These are phyloP conservation scores for Scytalidium sp. DNA, from an alignment of 2,329 filamentous ascomycete genomes.

Conservation along the genomic window DNA sequence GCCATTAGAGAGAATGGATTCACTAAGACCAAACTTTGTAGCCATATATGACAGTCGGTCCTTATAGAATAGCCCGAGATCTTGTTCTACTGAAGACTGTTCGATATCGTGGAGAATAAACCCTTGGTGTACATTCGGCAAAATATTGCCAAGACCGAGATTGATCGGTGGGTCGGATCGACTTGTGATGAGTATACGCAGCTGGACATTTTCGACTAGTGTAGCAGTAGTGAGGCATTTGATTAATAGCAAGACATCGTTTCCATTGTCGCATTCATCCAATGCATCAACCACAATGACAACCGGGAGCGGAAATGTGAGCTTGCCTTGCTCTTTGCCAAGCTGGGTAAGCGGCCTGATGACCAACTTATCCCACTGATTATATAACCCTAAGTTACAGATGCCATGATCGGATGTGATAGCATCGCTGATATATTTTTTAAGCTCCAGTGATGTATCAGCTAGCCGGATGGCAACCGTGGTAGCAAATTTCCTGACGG, in stretches of 20 bases:
- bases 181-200: too few relatives aligned
- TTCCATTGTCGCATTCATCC: slow-evolving; percentile 5
- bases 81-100: too few relatives aligned
- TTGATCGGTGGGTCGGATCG: slow-evolving; percentile 34
- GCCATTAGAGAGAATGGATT: too few relatives aligned
- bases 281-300: slow-evolving; percentile 7
- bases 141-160: slow-evolving; percentile 30
- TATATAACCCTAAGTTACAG: slow-evolving; percentile 17
- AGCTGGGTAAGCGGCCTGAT: slow-evolving; percentile 27
- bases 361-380: slow-evolving; percentile 39
- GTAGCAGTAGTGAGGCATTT: too few relatives aligned
- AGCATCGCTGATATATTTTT: neutral
- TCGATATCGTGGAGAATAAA: slow-evolving; percentile 37
- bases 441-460: neutral
- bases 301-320: neutral
- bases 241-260: neutral
- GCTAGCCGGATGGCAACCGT: slow-evolving; percentile 1
- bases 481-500: neutral
- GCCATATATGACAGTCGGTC: too few relatives aligned
- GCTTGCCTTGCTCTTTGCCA: neutral
- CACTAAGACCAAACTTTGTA: too few relatives aligned
- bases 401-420: slow-evolving; percentile 27
- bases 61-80: too few relatives aligned
- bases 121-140: slow-evolving; percentile 22
- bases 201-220: too few relatives aligned